Percentiles rank a stretch among this genome's conserved stretches.
Evolutionary conservation across 2,329 filamentous ascomycete genomes (phyloP).

Genomic region (Trichophyton schoenleinii): DNA sequence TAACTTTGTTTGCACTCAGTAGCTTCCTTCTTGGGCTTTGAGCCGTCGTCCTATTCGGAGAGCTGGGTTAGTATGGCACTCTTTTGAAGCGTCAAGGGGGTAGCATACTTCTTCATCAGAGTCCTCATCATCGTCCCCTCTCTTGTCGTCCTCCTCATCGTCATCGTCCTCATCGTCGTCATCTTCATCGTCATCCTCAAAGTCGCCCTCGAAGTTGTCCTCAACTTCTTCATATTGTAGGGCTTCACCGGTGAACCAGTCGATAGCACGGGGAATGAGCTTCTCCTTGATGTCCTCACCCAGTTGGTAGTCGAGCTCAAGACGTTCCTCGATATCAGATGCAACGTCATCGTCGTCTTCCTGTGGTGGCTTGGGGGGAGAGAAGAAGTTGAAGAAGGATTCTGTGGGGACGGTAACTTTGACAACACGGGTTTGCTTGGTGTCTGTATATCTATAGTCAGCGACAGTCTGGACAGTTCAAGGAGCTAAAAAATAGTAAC

Average conservation of each 20-base stretch:
- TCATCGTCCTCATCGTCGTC: slow-evolving; percentile 81
- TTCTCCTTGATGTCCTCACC: slow-evolving; percentile 99
- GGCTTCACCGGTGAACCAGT: slow-evolving; percentile 98
- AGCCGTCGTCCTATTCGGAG: slow-evolving; percentile 58
- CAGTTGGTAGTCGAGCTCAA: slow-evolving; percentile 96
- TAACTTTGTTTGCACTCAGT: slow-evolving; percentile 95
- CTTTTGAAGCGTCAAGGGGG: neutral
- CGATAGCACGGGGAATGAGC: slow-evolving; percentile 92
- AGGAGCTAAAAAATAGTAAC: slow-evolving; percentile 18
- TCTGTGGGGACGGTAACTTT: slow-evolving; percentile 99
- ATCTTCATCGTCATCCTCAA: slow-evolving; percentile 81
- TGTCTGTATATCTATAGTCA: slow-evolving; percentile 50
- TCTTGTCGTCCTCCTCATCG: slow-evolving; percentile 71
- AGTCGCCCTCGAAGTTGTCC: slow-evolving; percentile 69
- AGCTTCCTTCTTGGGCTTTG: slow-evolving; percentile 86
- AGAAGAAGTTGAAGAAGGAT: slow-evolving; percentile 99
- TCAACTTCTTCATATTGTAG: slow-evolving; percentile 91
- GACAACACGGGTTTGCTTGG: slow-evolving; percentile 96
- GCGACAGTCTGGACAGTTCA: neutral
- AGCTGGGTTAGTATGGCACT: slow-evolving; percentile 14
- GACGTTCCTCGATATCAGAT: slow-evolving; percentile 88
- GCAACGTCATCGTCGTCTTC: slow-evolving; percentile 63
- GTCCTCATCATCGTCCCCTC: slow-evolving; percentile 51
- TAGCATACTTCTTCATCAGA: slow-evolving; percentile 40
- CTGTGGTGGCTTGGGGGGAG: slow-evolving; percentile 73